Percentiles rank a stretch among this genome's conserved stretches.
Evolutionary conservation across 257 asterid species (phyloP).

Genomic region (Solanum piurae): DNA sequence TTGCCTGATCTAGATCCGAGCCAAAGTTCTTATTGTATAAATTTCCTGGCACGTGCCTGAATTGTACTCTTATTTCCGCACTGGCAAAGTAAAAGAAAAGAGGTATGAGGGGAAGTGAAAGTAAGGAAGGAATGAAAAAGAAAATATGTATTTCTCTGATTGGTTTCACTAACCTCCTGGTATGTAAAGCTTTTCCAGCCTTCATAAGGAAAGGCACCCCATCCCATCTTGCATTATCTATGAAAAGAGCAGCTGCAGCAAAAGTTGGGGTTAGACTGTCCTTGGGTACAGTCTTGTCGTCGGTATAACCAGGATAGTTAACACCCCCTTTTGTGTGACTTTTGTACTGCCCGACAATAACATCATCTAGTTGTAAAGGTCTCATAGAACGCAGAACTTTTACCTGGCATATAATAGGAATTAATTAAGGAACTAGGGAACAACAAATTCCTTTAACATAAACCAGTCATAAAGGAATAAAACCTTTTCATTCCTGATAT

Average conservation of each 20-base stretch:
- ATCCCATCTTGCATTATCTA: constrained; percentile 92
- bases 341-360: constrained; percentile 82
- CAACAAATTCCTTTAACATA: background rate
- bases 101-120: background rate
- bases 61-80: constrained; percentile 92
- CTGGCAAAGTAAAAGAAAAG: constrained; percentile 22
- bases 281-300: constrained; percentile 87
- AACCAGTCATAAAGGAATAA: background rate
- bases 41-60: constrained; percentile 90
- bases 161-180: constrained; percentile 38
- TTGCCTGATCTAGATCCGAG: constrained; percentile 71
- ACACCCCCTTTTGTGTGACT: constrained; percentile 63
- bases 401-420: constrained; percentile 40
- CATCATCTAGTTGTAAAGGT: constrained; percentile 54
- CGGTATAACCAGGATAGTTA: constrained; percentile 68
- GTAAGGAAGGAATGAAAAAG: background rate
- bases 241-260: constrained; percentile 97
- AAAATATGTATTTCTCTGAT: background rate
- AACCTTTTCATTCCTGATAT: constrained; percentile 94
- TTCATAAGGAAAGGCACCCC: constrained; percentile 98
- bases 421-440: background rate
- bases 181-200: constrained; percentile 93
- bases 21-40: constrained; percentile 63
- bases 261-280: constrained; percentile 89
- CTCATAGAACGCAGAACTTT: constrained; percentile 93